Base-by-base conservation (phyloP, 768 basidiomycete genomes). In the Panaeolus cyanescens region DNA sequence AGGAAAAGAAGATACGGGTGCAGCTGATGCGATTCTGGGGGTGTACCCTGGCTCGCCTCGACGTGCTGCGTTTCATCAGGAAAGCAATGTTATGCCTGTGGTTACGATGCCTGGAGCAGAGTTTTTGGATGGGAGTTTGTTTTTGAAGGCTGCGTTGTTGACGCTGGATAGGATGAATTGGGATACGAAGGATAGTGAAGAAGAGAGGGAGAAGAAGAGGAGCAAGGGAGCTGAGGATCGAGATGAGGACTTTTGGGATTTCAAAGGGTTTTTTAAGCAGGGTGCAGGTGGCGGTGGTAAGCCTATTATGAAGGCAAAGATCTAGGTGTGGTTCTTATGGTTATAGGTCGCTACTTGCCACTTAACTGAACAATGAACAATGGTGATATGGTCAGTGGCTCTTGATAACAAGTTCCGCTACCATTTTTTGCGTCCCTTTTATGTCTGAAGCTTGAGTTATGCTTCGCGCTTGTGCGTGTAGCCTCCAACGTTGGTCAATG, bases 71-170 rank as follows among this genome's bases (percentile, higher is more conserved):
- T 50, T 50, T 28, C n/a, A 56, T 45, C 59, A 33, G 36, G 25
- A 22, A 9, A 50, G 45, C 10, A 50, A 50, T 13, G 12, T 50
- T 28, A 50, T 50, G 45, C 45, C 45, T 22, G 1, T 15, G 4
- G 25, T 50, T 4, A 15, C 25, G 55, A 71, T 88, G 40, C 74
- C 77, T 13, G 87, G 82, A n/a, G 80, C 78, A 5, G 83, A 84
- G 56, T 68, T 74, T 37, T 64, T 82, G 30, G 89, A 91, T 68
- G 89, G 89, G 8, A 83, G 82, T 17, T 65, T 92, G 54, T 92
- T 92, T 68, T 64, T 88, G 34, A 76, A 88, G 45, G 75, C 76
- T 0, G 88, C 87, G 4, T 80, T 80, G 60, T 64, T 88, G 67
- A 84, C 84, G 4, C 75, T 78, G 22, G 75, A 80, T 59, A 72